Conservation (phyloP, 805 yeast genomes). For the Vanderwaltozyma polyspora region DNA sequence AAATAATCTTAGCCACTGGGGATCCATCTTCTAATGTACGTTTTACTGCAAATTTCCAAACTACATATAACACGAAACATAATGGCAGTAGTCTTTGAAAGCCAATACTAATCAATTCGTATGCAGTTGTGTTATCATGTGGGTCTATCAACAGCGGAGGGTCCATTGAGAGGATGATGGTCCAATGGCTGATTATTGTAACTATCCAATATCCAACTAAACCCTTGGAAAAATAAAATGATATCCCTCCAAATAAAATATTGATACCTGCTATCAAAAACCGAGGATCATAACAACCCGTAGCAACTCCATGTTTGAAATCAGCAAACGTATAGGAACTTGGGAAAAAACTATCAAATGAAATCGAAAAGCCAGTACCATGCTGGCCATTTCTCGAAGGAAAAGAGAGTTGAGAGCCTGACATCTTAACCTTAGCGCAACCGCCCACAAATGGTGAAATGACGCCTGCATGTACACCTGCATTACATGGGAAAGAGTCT, state of each 20-base stretch:
- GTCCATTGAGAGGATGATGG: slow-evolving; percentile 61
- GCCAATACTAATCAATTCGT: slow-evolving; percentile 57
- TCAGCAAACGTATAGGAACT: slow-evolving; percentile 52
- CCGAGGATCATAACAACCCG: slow-evolving; percentile 64
- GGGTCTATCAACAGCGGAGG: slow-evolving; percentile 62
- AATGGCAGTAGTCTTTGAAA: slow-evolving; percentile 67
- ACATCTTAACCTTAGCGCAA: slow-evolving; percentile 51
- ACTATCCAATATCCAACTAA: slow-evolving; percentile 50
- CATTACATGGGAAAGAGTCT: slow-evolving; percentile 82
- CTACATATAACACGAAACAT: slow-evolving; percentile 54
- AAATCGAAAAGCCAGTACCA: slow-evolving; percentile 39
- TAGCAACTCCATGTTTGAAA: slow-evolving; percentile 25
- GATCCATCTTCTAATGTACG: slow-evolving; percentile 39
- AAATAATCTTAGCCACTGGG: slow-evolving; percentile 26
- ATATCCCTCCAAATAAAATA: slow-evolving; percentile 49
- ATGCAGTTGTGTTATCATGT: slow-evolving; percentile 37
- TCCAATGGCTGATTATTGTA: slow-evolving; percentile 69
- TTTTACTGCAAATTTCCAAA: slow-evolving; percentile 49
- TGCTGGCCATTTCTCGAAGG: slow-evolving; percentile 37
- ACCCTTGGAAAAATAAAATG: slow-evolving; percentile 40
- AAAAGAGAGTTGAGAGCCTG: slow-evolving; percentile 43
- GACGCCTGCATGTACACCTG: slow-evolving; percentile 79
- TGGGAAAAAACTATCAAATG: slow-evolving; percentile 65
- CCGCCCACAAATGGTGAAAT: slow-evolving; percentile 71
- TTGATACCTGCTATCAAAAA: slow-evolving; percentile 45